Evolutionary conservation across 371 early-diverging fungal genomes (phyloP), one percentile per base, ranked within the genome.

Genomic region (Mucor saturninus): DNA sequence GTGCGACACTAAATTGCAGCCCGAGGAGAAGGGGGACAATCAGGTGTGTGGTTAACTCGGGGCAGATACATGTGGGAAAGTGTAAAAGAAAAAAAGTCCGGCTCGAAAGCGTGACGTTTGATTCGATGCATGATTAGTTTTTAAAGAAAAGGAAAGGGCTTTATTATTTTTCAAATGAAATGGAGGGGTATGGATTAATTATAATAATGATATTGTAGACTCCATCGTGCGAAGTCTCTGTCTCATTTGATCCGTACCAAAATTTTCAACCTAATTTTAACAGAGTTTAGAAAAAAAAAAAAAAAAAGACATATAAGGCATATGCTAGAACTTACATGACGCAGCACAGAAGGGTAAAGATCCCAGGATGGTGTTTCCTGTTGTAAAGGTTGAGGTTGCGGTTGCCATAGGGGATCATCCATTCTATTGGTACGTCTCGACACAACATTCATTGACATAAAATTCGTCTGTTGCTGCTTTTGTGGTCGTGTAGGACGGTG

Each of bases 181-280:
- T 21, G 6, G 35, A 35, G 35, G 35, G 4, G 14, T n/a, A 21
- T 26, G 46, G 21, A 46, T n/a, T 46, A n/a, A 46, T 42, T n/a
- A 42, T 42, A 10, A 10, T 56, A n/a, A 43, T 30, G 63, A 21
- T 21, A 68, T 14, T 29, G 69, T 69, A 9, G 67, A 21, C 56
- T 65, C 66, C 76, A 76, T 70, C 11, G 39, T 51, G 52, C 69
- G 72, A 40, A 80, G 67, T 46, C 69, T 67, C 51, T 74, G 72
- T 21, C 77, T 67, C 80, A 80, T 80, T 67, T 80, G 69, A 28
- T 80, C 73, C 14, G 74, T 72, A 3, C 80, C 80, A 64, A 68
- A 75, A 42, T 80, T 80, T 52, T 73, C 68, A 48, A 80, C 77
- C 80, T 80, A 3, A 60, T 45, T 21, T 21, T 21, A 21, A 21